These are phyloP conservation scores for Cryptococcus amylolentus DNA, from an alignment of 1,284 basidiomycete species.

Conservation along the genomic window DNA sequence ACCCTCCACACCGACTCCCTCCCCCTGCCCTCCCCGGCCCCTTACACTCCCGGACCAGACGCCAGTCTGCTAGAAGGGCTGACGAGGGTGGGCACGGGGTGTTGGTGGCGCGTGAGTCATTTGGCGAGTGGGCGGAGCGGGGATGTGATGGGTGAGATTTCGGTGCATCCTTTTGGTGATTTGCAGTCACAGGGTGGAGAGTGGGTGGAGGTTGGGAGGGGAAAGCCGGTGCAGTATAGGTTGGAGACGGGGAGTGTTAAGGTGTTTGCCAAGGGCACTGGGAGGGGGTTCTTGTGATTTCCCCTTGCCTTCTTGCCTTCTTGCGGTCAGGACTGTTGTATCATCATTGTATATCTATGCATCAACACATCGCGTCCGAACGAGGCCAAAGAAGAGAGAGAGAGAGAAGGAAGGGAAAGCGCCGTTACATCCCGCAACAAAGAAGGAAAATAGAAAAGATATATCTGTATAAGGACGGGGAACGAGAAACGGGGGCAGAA, in stretches of 20 bases:
- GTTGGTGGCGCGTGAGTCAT: constrained; percentile 44
- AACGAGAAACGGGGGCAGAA: background rate
- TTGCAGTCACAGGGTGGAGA: background rate
- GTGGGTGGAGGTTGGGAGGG: constrained; percentile 15
- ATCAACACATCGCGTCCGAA: too few relatives aligned
- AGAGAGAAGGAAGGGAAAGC: background rate
- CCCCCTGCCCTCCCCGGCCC: constrained; percentile 12
- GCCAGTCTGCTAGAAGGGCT: constrained; percentile 31
- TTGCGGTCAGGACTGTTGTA: too few relatives aligned
- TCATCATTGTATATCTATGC: too few relatives aligned
- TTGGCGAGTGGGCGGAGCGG: constrained; percentile 41
- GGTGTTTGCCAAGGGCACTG: constrained; percentile 50
- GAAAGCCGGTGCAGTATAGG: constrained; percentile 45
- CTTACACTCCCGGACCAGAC: constrained; percentile 5
- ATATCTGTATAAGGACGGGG: background rate
- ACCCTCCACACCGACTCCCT: constrained; percentile 40
- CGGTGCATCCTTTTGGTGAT: constrained; percentile 22
- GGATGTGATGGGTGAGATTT: constrained; percentile 47
- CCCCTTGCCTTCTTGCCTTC: background rate
- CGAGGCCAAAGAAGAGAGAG: background rate
- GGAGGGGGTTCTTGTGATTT: constrained; percentile 44
- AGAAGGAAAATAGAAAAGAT: background rate
- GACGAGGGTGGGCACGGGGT: constrained; percentile 22
- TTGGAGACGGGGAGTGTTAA: constrained; percentile 42
- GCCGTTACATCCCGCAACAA: background rate